A percentile compares a stretch with the other conserved stretches of the same genome.
These are phyloP conservation scores for Phytophthora constricta DNA, from an alignment of 352 stramenopile species.

Conservation along the genomic window DNA sequence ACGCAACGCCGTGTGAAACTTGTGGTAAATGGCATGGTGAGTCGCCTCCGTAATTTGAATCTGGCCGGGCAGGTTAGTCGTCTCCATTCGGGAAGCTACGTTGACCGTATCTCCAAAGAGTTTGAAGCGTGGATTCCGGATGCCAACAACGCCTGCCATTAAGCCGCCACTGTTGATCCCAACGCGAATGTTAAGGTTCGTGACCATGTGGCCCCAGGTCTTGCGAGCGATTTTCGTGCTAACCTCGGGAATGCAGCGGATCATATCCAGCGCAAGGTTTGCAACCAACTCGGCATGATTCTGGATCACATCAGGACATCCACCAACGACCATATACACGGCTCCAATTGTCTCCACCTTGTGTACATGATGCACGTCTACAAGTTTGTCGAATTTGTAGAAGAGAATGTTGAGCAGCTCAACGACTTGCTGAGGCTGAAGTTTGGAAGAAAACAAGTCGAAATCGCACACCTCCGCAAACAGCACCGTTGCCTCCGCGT, in stretches of 20 bases:
- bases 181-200: conserved; percentile 86
- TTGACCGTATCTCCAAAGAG: conserved; percentile 91
- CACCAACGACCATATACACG: conserved; percentile 90
- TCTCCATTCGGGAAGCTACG: conserved; percentile 87
- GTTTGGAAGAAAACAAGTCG: conserved; percentile 79
- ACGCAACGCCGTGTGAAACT: conserved; percentile 70
- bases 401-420: conserved; percentile 90
- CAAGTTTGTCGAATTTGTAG: conserved; percentile 90
- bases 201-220: conserved; percentile 68
- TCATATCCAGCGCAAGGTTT: conserved; percentile 84
- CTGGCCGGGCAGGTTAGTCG: conserved; percentile 75
- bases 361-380: conserved; percentile 88
- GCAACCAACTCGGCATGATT: conserved; percentile 86
- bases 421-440: conserved; percentile 86
- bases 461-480: conserved; percentile 89
- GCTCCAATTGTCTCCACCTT: conserved; percentile 93
- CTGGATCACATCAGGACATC: conserved; percentile 68
- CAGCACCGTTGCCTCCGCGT: conserved; percentile 73
- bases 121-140: conserved; percentile 87
- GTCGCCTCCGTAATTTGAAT: conserved; percentile 86
- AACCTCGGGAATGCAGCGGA: conserved; percentile 80
- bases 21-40: conserved; percentile 67
- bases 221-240: conserved; percentile 76
- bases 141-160: conserved; percentile 88
- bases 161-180: conserved; percentile 87